phyloP scores from a whole-genome alignment of 2,329 filamentous ascomycete genomes.

The Pseudogymnoascus verrucosus region DNA sequence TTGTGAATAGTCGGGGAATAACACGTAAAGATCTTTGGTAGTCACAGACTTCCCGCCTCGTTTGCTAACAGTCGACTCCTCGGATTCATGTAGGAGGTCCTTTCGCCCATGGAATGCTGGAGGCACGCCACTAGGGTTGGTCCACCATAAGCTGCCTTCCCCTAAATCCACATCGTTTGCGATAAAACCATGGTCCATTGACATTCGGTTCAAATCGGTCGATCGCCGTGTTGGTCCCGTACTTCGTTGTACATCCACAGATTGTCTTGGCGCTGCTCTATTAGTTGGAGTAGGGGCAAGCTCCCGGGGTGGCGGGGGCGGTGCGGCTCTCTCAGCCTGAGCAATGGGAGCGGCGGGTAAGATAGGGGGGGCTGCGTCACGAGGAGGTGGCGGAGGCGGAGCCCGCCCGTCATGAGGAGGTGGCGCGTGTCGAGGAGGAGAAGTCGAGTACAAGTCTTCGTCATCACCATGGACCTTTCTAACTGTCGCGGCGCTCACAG shows the following conservation, averaged over 20 bases:
- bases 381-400: constrained; percentile 39
- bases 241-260: constrained; percentile 54
- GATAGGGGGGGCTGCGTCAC: constrained; percentile 35
- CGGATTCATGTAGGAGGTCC: constrained; percentile 75
- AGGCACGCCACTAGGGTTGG: constrained; percentile 68
- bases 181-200: constrained; percentile 73
- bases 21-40: constrained; percentile 74
- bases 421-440: constrained; percentile 25
- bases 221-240: constrained; percentile 40
- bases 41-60: constrained; percentile 63
- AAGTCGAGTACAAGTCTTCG: constrained; percentile 29
- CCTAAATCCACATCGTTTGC: constrained; percentile 80
- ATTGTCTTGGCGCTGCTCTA: constrained; percentile 42
- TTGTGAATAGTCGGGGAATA: constrained; percentile 95
- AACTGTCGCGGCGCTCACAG: constrained; percentile 15
- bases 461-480: constrained; percentile 18
- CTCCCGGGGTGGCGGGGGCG: constrained; percentile 32
- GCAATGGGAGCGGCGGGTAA: constrained; percentile 18
- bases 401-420: constrained; percentile 32
- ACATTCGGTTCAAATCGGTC: constrained; percentile 67
- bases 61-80: constrained; percentile 64
- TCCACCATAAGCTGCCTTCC: constrained; percentile 75
- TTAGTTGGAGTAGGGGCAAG: constrained; percentile 22
- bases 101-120: constrained; percentile 73
- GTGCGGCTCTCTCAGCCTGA: background rate